Conservation (phyloP, 108 stramenopile species). For the Conticribra guillardii region DNA sequence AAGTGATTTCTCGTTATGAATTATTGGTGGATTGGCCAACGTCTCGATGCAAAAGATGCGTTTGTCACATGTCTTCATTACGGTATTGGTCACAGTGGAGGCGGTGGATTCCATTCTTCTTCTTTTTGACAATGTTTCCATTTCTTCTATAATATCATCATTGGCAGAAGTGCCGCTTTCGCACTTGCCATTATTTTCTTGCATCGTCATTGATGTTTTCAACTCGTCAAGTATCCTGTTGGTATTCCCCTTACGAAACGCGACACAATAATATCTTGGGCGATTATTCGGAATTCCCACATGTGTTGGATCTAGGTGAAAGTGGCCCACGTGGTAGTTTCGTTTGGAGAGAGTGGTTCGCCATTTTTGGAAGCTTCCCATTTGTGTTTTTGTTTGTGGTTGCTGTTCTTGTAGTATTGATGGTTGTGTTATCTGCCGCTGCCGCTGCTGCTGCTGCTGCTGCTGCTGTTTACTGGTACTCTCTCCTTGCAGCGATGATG, state of each 20-base stretch:
- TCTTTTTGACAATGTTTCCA: no score
- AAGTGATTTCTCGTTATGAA: conserved; percentile 15
- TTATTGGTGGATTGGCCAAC: conserved; percentile 22
- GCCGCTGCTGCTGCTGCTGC: no score
- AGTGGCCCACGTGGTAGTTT: conserved; percentile 65
- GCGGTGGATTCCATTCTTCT: conserved; percentile 1
- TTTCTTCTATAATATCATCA: no score
- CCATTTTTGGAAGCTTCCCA: conserved; percentile 62
- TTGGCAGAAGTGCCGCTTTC: no score
- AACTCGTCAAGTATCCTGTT: background rate
- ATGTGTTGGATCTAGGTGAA: conserved; percentile 83
- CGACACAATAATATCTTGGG: conserved; percentile 74
- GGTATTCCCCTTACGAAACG: conserved; percentile 26
- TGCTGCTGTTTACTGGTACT: no score
- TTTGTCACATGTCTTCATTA: background rate
- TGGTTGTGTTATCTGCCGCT: no score
- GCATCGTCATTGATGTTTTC: no score
- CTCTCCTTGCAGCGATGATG: no score
- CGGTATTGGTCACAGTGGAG: background rate
- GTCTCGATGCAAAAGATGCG: conserved; percentile 24
- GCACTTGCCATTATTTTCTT: no score
- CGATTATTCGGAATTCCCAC: conserved; percentile 89
- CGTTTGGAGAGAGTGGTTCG: conserved; percentile 45
- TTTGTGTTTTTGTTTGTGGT: background rate
- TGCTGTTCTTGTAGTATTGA: background rate